Conservation (phyloP, 108 stramenopile genomes). For the Chaetoceros muelleri region DNA sequence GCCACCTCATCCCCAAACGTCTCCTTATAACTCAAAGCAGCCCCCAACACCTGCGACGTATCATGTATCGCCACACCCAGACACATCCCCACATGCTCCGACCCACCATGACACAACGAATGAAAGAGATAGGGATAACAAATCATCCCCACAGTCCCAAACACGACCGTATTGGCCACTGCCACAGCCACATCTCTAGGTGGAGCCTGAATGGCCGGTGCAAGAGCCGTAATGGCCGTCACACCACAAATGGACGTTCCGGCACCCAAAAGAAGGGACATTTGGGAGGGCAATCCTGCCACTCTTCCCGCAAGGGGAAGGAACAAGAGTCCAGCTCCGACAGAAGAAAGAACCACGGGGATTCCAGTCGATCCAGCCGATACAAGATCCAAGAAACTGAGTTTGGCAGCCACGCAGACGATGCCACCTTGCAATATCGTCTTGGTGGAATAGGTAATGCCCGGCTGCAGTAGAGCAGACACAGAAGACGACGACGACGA, state of each 20-base stretch:
- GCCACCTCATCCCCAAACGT: slow-evolving; percentile 35
- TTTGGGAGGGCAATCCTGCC: slow-evolving; percentile 27
- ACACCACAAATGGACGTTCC: slow-evolving; percentile 58
- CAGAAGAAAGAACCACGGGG: slow-evolving; percentile 28
- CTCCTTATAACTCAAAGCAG: slow-evolving; percentile 40
- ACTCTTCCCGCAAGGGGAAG: slow-evolving; percentile 27
- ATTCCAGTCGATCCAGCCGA: slow-evolving; percentile 30
- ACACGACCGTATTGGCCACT: slow-evolving; percentile 52
- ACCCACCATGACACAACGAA: slow-evolving; percentile 13
- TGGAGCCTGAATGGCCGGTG: slow-evolving; percentile 43
- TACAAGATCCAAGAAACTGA: slow-evolving; percentile 32
- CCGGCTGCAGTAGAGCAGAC: too few relatives aligned
- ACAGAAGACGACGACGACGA: too few relatives aligned
- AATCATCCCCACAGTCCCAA: slow-evolving; percentile 50
- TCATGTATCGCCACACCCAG: slow-evolving; percentile 49
- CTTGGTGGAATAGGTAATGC: slow-evolving; percentile 40
- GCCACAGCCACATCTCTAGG: slow-evolving; percentile 42
- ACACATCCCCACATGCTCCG: slow-evolving; percentile 44
- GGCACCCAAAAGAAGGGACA: slow-evolving; percentile 36
- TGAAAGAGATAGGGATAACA: slow-evolving; percentile 40
- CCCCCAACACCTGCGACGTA: slow-evolving; percentile 44
- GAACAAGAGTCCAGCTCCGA: slow-evolving; percentile 31
- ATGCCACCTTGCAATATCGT: slow-evolving; percentile 48
- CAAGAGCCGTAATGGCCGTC: slow-evolving; percentile 46
- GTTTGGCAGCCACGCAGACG: slow-evolving; percentile 42